A percentile compares a stretch with the other conserved stretches of the same genome.
These are phyloP conservation scores for Helotiales sp. DNA, from an alignment of 2,329 filamentous ascomycete genomes.

Conservation along the genomic window DNA sequence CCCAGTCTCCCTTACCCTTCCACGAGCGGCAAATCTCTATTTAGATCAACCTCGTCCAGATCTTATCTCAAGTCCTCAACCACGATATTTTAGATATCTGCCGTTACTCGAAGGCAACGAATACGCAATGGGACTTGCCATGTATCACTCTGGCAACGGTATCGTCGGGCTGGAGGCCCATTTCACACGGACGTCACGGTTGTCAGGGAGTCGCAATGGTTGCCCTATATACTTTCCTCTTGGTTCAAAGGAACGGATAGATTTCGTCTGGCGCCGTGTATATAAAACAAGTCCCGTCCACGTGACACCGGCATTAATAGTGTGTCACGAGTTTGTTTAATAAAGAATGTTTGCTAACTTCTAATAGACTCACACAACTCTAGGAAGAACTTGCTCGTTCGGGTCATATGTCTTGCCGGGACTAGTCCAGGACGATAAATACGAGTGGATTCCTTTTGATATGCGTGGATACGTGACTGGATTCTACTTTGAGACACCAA, in stretches of 20 bases:
- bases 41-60: not conserved
- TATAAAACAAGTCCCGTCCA: conserved; percentile 10
- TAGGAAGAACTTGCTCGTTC: conserved; percentile 11
- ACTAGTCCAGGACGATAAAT: conserved; percentile 1
- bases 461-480: conserved; percentile 11
- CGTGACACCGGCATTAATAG: conserved; percentile 6
- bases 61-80: conserved; percentile 2
- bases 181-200: conserved; percentile 12
- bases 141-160: conserved; percentile 12
- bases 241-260: conserved; percentile 11
- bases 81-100: conserved; percentile 18
- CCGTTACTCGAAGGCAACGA: conserved; percentile 7
- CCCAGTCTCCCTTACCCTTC: conserved; percentile 11
- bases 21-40: conserved; percentile 12
- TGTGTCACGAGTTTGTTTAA: conserved; percentile 2
- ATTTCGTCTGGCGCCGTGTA: conserved; percentile 17
- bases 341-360: not conserved
- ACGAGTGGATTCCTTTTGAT: conserved; percentile 17
- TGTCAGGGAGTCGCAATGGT: conserved; percentile 7
- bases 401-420: conserved; percentile 12
- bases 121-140: conserved; percentile 12
- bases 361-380: conserved; percentile 15
- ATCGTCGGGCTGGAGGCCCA: conserved; percentile 16
- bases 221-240: conserved; percentile 12
- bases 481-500: conserved; percentile 14